Base-by-base conservation (phyloP, 257 asterid species). In the Forsythia viridissima region DNA sequence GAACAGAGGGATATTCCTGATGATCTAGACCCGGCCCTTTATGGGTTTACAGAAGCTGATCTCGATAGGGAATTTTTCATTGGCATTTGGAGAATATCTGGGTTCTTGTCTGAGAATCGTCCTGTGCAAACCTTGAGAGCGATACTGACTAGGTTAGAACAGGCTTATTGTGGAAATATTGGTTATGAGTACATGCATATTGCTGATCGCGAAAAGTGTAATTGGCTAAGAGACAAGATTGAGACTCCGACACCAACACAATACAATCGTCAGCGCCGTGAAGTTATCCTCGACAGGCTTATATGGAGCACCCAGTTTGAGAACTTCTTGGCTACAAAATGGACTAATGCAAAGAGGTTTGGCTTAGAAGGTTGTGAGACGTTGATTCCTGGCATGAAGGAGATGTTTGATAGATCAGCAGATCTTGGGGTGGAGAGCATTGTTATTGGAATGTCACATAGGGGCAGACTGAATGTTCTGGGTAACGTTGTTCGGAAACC, bases 301-400 rank as follows among this genome's bases (percentile, higher is more conserved):
- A 91, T 90, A 59, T 94, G 98, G 98, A 94, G 98, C 80, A 84
- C 96, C 71, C 96, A 89, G 70, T 94, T 94, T 73, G 98, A 94
- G 84, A 94, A 91, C 88, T 94, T 94, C 87, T 88, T 94, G 90
- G 97, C 98, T 15, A 89, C 98, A 46, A 94, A 94, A 86, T 94
- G 97, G 97, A 88, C 92, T 68, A 94, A 97, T 12, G 97, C 97
- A 79, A 92, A 94, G 87, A 91, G 97, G 83, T 94, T 94, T 88
- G 98, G 98, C 77, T 96, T 94, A 77, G 98, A 94, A 90, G 98
- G 98, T 41, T 92, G 96, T 76, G 98, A 94, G 88, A 94, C 98
- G 41, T 86, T 94, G 94, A 94, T 94, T 80, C 97, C 98, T 82
- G 98, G 98, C 76, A 94, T 94, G 98, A 94, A 94, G 90, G 98